Evolutionary conservation across 345 rosid species (phyloP), one percentile per base, ranked within the genome.

Genomic region (Sisymbrium altissimum): DNA sequence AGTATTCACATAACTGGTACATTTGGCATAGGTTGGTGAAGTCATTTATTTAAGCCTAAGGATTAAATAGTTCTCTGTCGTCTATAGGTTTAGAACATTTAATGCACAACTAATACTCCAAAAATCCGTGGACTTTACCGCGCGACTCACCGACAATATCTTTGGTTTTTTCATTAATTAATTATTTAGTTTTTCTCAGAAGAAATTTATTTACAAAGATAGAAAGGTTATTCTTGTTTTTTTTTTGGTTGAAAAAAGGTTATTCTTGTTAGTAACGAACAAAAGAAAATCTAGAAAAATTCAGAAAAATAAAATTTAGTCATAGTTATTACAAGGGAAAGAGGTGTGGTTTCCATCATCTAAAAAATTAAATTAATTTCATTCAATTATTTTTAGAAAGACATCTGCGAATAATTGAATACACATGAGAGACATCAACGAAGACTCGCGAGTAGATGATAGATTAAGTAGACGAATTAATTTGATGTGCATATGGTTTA

Each of bases 21-120:
- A 27, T 41, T 52, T 68, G 30, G 57, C 33, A 59, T 11, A 67
- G 49, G 70, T 75, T 61, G 79, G 70, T 75, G 74, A 33, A 61
- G 6, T 68, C 74, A 75, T 68, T 75, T 53, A 68, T 43, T 52
- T n/a, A 73, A 46, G 46, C 56, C 54, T 40, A 19, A 59, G 27
- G 48, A 60, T 32, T 43, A 7, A 63, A 13, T 76, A 21, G 21
- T 40, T 62, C 25, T 60, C 5, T 53, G 58, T 53, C 57, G 46
- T 30, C 65, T 43, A 32, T 69, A 53, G 49, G 39, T 62, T 62
- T 8, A 35, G 14, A 15, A n/a, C 74, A 68, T 68, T 75, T 35
- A 75, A 68, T 33, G 50, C 50, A 33, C 74, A 60, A 33, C 70
- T 18, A 45, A 54, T 52, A 30, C 55, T 50, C 6, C 30, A 66